A percentile compares a stretch with the other conserved stretches of the same genome.
phyloP scores from a whole-genome alignment of 345 rosid species.

The Aurinia saxatilis region DNA sequence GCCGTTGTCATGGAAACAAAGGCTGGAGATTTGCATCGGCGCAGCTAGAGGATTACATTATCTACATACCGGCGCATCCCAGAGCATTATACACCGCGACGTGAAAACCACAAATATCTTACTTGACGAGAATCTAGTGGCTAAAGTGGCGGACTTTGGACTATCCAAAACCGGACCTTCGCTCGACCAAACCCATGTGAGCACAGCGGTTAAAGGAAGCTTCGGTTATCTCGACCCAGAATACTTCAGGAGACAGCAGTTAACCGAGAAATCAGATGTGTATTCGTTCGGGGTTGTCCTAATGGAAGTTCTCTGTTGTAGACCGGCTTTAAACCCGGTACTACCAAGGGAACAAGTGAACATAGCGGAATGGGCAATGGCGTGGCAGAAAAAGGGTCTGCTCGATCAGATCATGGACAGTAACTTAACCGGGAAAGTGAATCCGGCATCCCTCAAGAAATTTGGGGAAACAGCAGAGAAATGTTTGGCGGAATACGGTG shows the following conservation, averaged over 20 bases:
- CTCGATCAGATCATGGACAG: slow-evolving; percentile 93
- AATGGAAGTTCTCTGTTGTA: slow-evolving; percentile 93
- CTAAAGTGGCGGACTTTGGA: slow-evolving; percentile 98
- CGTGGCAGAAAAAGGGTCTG: slow-evolving; percentile 93
- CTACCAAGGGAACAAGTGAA: slow-evolving; percentile 96
- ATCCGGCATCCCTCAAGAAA: slow-evolving; percentile 85
- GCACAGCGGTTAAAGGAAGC: slow-evolving; percentile 99
- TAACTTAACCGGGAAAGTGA: slow-evolving; percentile 77
- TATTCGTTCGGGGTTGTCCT: slow-evolving; percentile 97
- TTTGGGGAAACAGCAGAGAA: slow-evolving; percentile 98
- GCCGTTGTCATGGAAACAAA: slow-evolving; percentile 86
- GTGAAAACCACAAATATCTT: slow-evolving; percentile 98
- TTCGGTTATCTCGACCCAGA: slow-evolving; percentile 98
- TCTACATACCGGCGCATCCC: slow-evolving; percentile 98
- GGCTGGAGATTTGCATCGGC: slow-evolving; percentile 95
- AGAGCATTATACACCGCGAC: slow-evolving; percentile 95
- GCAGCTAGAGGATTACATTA: slow-evolving; percentile 97
- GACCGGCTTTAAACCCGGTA: slow-evolving; percentile 96
- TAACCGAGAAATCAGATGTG: slow-evolving; percentile 94
- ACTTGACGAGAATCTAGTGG: slow-evolving; percentile 84
- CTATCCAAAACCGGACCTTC: slow-evolving; percentile 94
- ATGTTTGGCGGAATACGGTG: slow-evolving; percentile 88
- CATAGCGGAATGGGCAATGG: slow-evolving; percentile 99
- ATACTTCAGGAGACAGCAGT: slow-evolving; percentile 94
- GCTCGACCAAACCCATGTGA: slow-evolving; percentile 91